A percentile compares a stretch with the other conserved stretches of the same genome.
Conservation (phyloP, 257 asterid species). For the Nemophila menziesii region DNA sequence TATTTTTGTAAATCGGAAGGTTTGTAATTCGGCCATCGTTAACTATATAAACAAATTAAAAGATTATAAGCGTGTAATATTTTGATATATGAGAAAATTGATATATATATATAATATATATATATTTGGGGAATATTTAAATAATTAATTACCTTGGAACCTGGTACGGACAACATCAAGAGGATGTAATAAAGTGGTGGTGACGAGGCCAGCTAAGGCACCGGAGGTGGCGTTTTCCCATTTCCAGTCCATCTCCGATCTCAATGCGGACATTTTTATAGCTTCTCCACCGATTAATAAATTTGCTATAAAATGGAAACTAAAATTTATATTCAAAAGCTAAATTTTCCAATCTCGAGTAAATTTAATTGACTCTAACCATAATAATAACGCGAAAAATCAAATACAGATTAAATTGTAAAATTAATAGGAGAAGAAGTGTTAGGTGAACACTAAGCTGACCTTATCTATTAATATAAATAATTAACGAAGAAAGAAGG, state of each 20-base stretch:
- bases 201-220: constrained; percentile 74
- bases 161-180: constrained; percentile 97
- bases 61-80: not conserved
- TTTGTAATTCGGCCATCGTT: constrained; percentile 60
- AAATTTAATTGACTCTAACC: too few species aligned
- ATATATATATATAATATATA: not conserved
- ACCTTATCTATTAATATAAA: too few species aligned
- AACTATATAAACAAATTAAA: constrained; percentile 24
- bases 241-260: constrained; percentile 58
- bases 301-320: too few species aligned
- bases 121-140: not conserved
- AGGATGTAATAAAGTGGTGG: constrained; percentile 73
- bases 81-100: too few species aligned
- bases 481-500: too few species aligned
- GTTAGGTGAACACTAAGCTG: too few species aligned
- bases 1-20: constrained; percentile 62
- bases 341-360: too few species aligned
- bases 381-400: too few species aligned
- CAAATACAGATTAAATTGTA: too few species aligned
- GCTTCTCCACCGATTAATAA: constrained; percentile 8
- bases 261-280: constrained; percentile 22
- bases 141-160: constrained; percentile 86
- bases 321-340: too few species aligned
- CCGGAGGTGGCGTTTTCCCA: constrained; percentile 98
- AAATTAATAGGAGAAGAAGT: too few species aligned